Base-by-base conservation (phyloP, 768 basidiomycete genomes). In the Lentinula sp. region DNA sequence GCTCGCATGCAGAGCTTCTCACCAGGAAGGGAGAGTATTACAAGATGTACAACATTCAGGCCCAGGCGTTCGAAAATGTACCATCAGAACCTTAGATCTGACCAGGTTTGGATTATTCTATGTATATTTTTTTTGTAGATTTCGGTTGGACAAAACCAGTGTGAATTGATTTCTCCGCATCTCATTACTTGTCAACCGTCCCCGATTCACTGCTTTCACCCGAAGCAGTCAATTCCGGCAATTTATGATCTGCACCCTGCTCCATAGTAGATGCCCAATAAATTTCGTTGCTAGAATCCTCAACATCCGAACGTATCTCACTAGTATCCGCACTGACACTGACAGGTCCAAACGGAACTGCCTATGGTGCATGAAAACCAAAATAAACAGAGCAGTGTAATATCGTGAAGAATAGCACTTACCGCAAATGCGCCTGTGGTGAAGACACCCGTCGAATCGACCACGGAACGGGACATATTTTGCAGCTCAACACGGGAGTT, bases 41-140 rank as follows among this genome's bases (percentile, higher is more conserved):
- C 35, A 72, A 70, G 58, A 59, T 77, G 58, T 76, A 73, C 50
- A 66, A 69, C 15, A 70, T 73, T 50, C 75, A 76, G 61, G 75
- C 75, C 1, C 57, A 69, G 43, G 73, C 76, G 1, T 77, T 76
- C 15, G 32, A 54, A 21, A 21, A 0, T 18, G 42, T n/a, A 1
- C 16, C 42, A 43, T 48, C n/a, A 6, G 37, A 3, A 39, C 37
- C 37, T 39, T 13, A 39, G 37, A 39, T 13, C 9, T 39, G 13
- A 13, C 13, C 37, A 39, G 37, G 7, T 13, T 8, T 8, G 13
- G 37, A 28, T 28, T 4, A 28, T 28, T 28, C 28, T 28, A 4
- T 28, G 28, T 28, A 28, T 28, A 4, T 28, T 28, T 28, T 28
- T 28, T 28, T 28, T 28, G 28, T 28, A 28, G 28, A 28, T 28